These are phyloP conservation scores for Sporobolomyces phaffii DNA, from an alignment of 768 basidiomycete genomes.

Conservation along the genomic window DNA sequence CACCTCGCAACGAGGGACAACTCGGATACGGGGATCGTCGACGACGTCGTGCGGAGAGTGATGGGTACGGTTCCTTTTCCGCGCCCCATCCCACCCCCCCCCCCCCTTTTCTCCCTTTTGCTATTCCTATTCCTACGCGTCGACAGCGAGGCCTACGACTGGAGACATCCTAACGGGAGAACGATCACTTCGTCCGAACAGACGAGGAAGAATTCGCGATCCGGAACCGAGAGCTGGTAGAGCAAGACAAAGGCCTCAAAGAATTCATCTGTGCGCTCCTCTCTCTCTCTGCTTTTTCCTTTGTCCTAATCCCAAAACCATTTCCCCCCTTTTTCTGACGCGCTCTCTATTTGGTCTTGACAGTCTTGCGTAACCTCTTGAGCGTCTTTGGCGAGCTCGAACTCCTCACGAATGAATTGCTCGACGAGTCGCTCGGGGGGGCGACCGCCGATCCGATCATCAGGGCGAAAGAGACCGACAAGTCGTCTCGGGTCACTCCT, in stretches of 20 bases:
- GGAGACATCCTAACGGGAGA: too few species aligned
- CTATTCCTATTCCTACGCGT: too few species aligned
- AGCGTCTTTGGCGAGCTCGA: conserved; percentile 13
- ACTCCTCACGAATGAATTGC: not conserved
- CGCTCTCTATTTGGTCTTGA: not conserved
- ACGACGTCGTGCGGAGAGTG: conserved; percentile 1
- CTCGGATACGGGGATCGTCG: not conserved
- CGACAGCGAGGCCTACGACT: too few species aligned
- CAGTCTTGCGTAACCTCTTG: conserved; percentile 20
- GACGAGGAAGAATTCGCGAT: conserved; percentile 13
- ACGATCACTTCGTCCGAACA: not conserved
- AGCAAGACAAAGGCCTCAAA: conserved; percentile 11
- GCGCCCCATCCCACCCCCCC: too few species aligned
- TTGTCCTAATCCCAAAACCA: too few species aligned
- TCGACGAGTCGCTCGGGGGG: not conserved
- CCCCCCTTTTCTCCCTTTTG: too few species aligned
- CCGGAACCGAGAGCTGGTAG: conserved; percentile 12
- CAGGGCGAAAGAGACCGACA: too few species aligned
- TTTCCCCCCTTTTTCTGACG: not conserved
- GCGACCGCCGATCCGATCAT: too few species aligned
- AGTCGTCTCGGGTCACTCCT: too few species aligned
- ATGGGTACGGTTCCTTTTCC: too few species aligned
- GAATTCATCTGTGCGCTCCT: conserved; percentile 23
- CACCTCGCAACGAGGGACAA: conserved; percentile 2
- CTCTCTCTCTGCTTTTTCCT: not conserved